These are phyloP conservation scores for Bryoglossum gracile DNA, from an alignment of 495 filamentous ascomycete species.

Conservation along the genomic window DNA sequence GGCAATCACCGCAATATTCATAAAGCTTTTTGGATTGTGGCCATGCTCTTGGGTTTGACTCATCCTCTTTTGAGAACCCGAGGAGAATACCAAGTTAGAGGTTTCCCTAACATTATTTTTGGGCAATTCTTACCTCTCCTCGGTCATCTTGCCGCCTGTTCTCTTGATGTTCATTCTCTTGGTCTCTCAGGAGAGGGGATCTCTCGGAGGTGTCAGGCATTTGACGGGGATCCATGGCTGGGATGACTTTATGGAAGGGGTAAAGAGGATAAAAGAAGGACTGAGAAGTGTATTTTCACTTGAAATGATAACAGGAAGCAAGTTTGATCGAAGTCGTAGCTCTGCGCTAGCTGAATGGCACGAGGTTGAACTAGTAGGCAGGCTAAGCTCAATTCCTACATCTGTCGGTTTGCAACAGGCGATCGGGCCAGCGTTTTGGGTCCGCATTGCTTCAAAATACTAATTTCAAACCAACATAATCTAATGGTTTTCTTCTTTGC, in stretches of 20 bases:
- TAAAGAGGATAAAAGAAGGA: neutral
- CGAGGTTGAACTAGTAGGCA: no score
- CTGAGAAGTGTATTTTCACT: neutral
- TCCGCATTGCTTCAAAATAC: no score
- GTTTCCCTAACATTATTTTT: neutral
- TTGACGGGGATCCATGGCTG: neutral
- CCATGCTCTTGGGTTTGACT: conserved; percentile 33
- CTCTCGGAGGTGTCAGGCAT: conserved; percentile 2
- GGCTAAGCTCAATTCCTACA: no score
- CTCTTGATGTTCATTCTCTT: conserved; percentile 2
- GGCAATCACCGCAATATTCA: conserved; percentile 35
- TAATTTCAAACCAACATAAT: no score
- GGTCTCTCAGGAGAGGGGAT: conserved; percentile 6
- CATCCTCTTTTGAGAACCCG: conserved; percentile 31
- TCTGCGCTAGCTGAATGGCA: no score
- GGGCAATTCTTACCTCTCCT: neutral
- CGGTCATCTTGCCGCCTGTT: conserved; percentile 7
- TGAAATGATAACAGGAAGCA: no score
- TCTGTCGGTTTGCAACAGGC: no score
- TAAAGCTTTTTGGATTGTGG: conserved; percentile 28
- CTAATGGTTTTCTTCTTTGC: no score
- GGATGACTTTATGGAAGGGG: neutral
- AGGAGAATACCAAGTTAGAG: conserved; percentile 20
- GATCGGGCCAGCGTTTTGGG: no score
- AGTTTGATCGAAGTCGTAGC: no score